These are phyloP conservation scores for Panicum miliaceum DNA, from an alignment of 176 grass and related monocot genomes.

Conservation along the genomic window DNA sequence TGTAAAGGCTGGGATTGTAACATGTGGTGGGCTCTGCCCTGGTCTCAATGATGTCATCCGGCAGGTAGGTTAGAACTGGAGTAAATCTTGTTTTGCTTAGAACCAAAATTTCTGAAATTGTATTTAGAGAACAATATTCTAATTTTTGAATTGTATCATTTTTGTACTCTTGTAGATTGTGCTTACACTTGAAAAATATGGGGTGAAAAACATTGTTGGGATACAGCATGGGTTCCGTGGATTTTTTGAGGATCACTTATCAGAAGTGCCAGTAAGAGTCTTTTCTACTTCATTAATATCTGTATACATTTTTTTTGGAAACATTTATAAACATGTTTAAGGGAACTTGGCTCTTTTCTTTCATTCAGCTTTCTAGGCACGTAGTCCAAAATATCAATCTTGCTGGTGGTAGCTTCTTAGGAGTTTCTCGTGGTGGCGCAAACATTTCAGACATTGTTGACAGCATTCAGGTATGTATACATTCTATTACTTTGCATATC, in stretches of 20 bases:
- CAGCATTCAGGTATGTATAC: conserved; percentile 83
- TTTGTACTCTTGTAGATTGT: conserved; percentile 81
- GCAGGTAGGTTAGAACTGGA: conserved; percentile 56
- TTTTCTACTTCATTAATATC: conserved; percentile 33
- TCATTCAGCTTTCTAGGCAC: conserved; percentile 74
- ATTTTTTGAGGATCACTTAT: conserved; percentile 81
- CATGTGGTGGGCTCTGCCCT: conserved; percentile 94
- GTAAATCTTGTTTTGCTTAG: conserved; percentile 4
- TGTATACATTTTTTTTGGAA: neutral
- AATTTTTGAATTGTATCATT: neutral
- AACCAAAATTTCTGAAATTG: conserved; percentile 20
- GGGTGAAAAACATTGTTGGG: conserved; percentile 94
- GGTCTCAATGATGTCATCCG: conserved; percentile 98
- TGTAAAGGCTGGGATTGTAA: conserved; percentile 94
- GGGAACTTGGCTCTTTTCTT: conserved; percentile 28
- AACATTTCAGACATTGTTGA: conserved; percentile 83
- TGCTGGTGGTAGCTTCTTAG: conserved; percentile 90
- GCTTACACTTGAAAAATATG: conserved; percentile 95
- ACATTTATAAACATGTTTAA: conserved; percentile 5
- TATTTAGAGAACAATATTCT: conserved; percentile 33
- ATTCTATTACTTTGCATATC: conserved; percentile 13
- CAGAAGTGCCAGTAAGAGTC: conserved; percentile 74
- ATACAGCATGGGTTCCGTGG: conserved; percentile 92
- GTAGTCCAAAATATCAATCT: conserved; percentile 99
- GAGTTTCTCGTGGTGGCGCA: conserved; percentile 84